Base-by-base conservation (phyloP, 1,284 basidiomycete species). In the Boletus austroedulis region DNA sequence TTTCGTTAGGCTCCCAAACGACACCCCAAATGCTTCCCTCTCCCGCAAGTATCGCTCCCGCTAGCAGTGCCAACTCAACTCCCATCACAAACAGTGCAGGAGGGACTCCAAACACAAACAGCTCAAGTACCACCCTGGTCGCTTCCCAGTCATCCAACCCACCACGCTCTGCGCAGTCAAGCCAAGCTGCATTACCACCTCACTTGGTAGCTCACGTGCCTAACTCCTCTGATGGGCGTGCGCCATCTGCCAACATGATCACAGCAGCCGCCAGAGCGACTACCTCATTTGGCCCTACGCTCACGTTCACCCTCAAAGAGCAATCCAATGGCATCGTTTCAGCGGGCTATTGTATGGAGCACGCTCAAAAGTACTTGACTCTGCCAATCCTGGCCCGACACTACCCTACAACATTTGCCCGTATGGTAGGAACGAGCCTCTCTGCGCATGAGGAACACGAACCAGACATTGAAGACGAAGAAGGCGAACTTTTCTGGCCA, bases 401-500 rank as follows among this genome's bases (percentile, higher is more conserved):
- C 72, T 91, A 87, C 72, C 89, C 89, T 21, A 80, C 76, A 36
- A 91, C 89, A 2, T 89, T 87, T 69, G 79, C 84, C 19, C 84
- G 89, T 53, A 80, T 90, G 77, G 76, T 87, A 58, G 75, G 82
- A 60, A 82, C 85, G 26, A 83, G 81, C n/a, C 74, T 89, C 43
- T 75, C 77, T 1, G 76, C 80, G 0, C 77, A 77, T 15, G 89
- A 91, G 63, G 89, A 91, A 69, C 80, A 85, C 57, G 87, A 90
- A 63, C 86, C 87, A 10, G 89, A 90, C 62, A 83, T 90, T 57
- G 89, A 90, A 67, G 89, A 91, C 64, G 85, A 87, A 62, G 89
- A 90, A 68, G 87, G 89, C 60, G 89, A 90, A 66, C 77, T 91
- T 19, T 88, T 83, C 68, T 91, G 89, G 89, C 89, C 89, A 1